Evolutionary conservation across 2,329 filamentous ascomycete genomes (phyloP).

Genomic region (Claviceps digitariae): DNA sequence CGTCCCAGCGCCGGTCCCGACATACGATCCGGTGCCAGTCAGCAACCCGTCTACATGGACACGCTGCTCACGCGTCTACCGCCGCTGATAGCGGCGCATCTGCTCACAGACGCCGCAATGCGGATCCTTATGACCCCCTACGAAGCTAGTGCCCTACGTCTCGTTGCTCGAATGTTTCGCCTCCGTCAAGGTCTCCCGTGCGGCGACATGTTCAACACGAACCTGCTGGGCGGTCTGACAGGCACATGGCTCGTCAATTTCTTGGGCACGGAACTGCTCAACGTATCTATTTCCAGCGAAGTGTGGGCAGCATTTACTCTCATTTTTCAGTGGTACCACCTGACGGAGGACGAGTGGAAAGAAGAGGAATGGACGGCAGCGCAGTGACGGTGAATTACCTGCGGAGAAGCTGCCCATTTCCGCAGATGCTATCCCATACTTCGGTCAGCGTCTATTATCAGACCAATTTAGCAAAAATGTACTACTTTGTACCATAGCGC

Average conservation of each 20-base stretch:
- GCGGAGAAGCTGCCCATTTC: too few species aligned
- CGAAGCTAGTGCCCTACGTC: slow-evolving; percentile 32
- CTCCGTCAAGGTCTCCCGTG: slow-evolving; percentile 23
- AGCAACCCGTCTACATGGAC: slow-evolving; percentile 27
- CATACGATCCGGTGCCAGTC: slow-evolving; percentile 10
- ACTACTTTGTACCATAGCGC: too few species aligned
- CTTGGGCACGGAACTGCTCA: slow-evolving; percentile 30
- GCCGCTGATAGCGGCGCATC: slow-evolving; percentile 31
- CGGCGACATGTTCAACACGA: slow-evolving; percentile 25
- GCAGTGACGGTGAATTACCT: background rate
- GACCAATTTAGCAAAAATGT: too few species aligned
- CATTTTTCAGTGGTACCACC: slow-evolving; percentile 25
- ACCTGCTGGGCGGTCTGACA: slow-evolving; percentile 23
- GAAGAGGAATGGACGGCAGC: slow-evolving; percentile 11
- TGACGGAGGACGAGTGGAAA: slow-evolving; percentile 30
- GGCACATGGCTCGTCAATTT: slow-evolving; percentile 30
- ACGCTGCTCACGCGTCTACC: slow-evolving; percentile 39
- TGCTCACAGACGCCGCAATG: slow-evolving; percentile 29
- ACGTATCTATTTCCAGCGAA: slow-evolving; percentile 29
- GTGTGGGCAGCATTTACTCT: slow-evolving; percentile 30
- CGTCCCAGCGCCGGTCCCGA: slow-evolving; percentile 32
- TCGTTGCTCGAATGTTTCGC: slow-evolving; percentile 30
- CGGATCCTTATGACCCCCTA: slow-evolving; percentile 31
- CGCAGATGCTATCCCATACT: background rate
- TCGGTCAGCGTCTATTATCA: too few species aligned